A percentile compares a stretch with the other conserved stretches of the same genome.
These are phyloP conservation scores for Plantago major DNA, from an alignment of 257 asterid species.

Conservation along the genomic window DNA sequence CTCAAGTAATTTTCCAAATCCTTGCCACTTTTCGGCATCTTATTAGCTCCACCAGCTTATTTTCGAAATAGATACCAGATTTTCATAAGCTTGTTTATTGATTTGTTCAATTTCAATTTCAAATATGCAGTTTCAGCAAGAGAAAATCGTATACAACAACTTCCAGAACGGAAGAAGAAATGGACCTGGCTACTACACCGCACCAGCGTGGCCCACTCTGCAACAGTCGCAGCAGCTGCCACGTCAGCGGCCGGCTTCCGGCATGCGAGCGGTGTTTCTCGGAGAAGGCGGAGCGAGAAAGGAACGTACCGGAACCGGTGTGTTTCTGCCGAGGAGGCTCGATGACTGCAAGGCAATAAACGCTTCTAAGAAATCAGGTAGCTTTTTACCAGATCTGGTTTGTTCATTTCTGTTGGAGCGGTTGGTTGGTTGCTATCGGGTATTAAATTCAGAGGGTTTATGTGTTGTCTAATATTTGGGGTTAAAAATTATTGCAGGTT, in stretches of 20 bases:
- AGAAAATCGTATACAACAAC: conserved; percentile 30
- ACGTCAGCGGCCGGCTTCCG: conserved; percentile 35
- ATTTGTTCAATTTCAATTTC: conserved; percentile 30
- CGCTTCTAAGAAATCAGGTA: conserved; percentile 53
- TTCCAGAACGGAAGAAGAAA: conserved; percentile 24
- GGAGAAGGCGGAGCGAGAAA: conserved; percentile 48
- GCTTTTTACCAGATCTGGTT: background rate
- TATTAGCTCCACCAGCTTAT: no score
- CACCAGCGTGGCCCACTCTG: conserved; percentile 52
- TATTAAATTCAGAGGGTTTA: background rate
- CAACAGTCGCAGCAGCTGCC: conserved; percentile 39
- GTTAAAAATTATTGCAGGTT: conserved; percentile 26
- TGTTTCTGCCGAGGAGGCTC: conserved; percentile 60
- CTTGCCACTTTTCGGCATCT: no score
- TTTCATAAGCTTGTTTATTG: background rate
- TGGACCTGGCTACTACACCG: conserved; percentile 20
- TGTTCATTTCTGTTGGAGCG: background rate
- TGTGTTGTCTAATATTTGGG: no score
- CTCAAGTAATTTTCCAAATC: conserved; percentile 23
- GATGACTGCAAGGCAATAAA: conserved; percentile 28
- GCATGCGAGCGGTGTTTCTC: conserved; percentile 56
- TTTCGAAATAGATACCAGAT: no score
- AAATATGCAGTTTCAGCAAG: conserved; percentile 30
- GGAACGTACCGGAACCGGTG: conserved; percentile 84
- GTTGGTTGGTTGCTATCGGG: background rate